A percentile compares a stretch with the other conserved stretches of the same genome.
Evolutionary conservation across 2,329 filamentous ascomycete genomes (phyloP).

Genomic region (Colletotrichum eremochloae): DNA sequence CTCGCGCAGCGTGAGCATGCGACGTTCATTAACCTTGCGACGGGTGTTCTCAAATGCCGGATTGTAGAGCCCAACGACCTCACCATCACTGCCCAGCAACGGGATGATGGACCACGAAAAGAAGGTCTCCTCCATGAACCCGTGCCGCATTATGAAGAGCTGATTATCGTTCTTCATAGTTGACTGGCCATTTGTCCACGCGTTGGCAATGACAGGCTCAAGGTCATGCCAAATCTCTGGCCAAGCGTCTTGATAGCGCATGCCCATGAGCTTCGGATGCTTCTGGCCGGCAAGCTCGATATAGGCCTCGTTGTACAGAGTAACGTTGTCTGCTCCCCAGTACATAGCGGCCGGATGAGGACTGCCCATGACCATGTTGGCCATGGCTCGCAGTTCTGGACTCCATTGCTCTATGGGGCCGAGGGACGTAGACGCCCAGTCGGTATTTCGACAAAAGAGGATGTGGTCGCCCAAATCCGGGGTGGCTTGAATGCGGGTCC

Average conservation of each 20-base stretch:
- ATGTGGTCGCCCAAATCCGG: constrained; percentile 78
- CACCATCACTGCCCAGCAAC: constrained; percentile 79
- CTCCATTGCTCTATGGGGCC: constrained; percentile 83
- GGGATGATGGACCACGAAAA: constrained; percentile 89
- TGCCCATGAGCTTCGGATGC: constrained; percentile 82
- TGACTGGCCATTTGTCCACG: constrained; percentile 78
- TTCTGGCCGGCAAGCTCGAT: constrained; percentile 80
- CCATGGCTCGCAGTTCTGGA: constrained; percentile 80
- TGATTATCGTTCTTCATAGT: constrained; percentile 89
- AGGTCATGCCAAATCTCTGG: constrained; percentile 81
- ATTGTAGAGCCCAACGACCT: constrained; percentile 82
- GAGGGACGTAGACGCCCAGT: constrained; percentile 80
- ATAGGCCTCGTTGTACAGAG: constrained; percentile 82
- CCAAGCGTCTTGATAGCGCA: constrained; percentile 77
- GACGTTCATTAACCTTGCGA: constrained; percentile 81
- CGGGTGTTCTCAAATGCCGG: constrained; percentile 86
- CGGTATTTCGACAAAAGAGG: constrained; percentile 76
- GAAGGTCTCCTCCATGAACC: constrained; percentile 82
- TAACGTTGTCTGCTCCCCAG: constrained; percentile 78
- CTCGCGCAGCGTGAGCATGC: constrained; percentile 84
- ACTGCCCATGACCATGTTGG: constrained; percentile 84
- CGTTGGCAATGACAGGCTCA: constrained; percentile 75
- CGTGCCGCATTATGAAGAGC: constrained; percentile 77
- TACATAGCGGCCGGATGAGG: constrained; percentile 83
- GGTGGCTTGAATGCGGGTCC: constrained; percentile 78